Percentiles rank a stretch among this genome's conserved stretches.
Evolutionary conservation across 2,329 filamentous ascomycete species (phyloP).

Genomic region (Ceratocystis colombiana): DNA sequence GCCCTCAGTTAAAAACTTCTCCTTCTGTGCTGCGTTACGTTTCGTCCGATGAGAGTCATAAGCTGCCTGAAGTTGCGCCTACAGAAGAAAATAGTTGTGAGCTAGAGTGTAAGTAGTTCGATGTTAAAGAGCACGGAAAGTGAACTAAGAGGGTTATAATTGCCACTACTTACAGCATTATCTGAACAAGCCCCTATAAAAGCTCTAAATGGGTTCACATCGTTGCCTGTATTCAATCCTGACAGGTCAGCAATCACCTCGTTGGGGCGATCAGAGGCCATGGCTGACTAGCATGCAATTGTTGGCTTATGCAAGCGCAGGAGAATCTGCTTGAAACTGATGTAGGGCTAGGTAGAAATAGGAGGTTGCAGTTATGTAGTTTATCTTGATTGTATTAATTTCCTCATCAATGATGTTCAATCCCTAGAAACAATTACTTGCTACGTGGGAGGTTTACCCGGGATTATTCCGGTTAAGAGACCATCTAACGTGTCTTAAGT

Average conservation of each 20-base stretch:
- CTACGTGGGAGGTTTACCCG: too few relatives aligned
- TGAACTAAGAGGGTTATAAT: background rate
- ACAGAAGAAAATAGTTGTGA: conserved; percentile 13
- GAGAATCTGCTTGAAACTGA: background rate
- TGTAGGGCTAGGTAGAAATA: background rate
- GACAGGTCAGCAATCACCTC: conserved; percentile 19
- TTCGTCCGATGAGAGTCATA: conserved; percentile 65
- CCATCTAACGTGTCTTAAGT: too few relatives aligned
- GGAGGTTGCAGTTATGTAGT: background rate
- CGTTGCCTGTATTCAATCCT: conserved; percentile 8
- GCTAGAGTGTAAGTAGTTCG: background rate
- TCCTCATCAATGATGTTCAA: too few relatives aligned
- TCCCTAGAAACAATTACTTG: too few relatives aligned
- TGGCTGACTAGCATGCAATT: background rate
- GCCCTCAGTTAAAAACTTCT: conserved; percentile 54
- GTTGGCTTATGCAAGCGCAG: background rate
- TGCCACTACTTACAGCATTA: conserved; percentile 47
- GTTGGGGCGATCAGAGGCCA: conserved; percentile 19
- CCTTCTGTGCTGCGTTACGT: conserved; percentile 65
- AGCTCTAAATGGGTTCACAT: conserved; percentile 36
- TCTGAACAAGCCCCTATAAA: conserved; percentile 58
- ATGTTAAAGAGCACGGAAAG: background rate
- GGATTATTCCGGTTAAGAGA: background rate
- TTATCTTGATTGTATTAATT: background rate
- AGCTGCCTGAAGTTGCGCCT: conserved; percentile 55